phyloP scores from a whole-genome alignment of 1,284 basidiomycete genomes.

The Cryptococcus depauperatus region DNA sequence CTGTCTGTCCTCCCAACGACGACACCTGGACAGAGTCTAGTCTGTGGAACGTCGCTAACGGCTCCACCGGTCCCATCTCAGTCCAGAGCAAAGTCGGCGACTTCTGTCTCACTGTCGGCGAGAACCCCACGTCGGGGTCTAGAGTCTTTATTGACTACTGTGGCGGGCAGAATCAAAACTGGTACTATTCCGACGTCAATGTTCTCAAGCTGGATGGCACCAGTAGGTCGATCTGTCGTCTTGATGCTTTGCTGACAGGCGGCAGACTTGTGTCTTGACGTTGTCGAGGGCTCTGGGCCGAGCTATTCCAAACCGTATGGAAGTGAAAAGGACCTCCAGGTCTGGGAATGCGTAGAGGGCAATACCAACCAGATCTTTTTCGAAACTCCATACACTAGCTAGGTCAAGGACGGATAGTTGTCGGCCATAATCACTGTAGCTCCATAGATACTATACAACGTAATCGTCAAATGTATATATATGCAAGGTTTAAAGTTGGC shows the following conservation, averaged over 20 bases:
- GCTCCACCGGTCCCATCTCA: not conserved
- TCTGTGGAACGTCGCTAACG: slow-evolving; percentile 7
- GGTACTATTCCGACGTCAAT: slow-evolving; percentile 4
- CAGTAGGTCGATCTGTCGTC: slow-evolving; percentile 1
- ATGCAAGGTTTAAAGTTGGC: no score
- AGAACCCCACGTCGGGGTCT: slow-evolving; percentile 4
- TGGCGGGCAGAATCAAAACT: not conserved
- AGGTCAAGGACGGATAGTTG: no score
- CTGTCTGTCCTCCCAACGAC: slow-evolving; percentile 6
- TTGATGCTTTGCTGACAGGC: not conserved
- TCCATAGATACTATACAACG: no score
- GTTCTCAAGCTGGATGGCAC: slow-evolving; percentile 3
- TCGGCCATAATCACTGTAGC: no score
- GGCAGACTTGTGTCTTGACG: slow-evolving; percentile 19
- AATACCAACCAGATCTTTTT: slow-evolving; percentile 20
- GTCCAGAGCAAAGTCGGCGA: not conserved
- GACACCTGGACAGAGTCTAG: not conserved
- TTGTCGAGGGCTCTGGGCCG: slow-evolving; percentile 7
- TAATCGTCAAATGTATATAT: no score
- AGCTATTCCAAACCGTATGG: slow-evolving; percentile 11
- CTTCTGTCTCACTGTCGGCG: not conserved
- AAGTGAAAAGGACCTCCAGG: slow-evolving; percentile 15
- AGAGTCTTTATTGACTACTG: slow-evolving; percentile 4
- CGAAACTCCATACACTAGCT: not conserved
- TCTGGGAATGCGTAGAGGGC: slow-evolving; percentile 17